These are phyloP conservation scores for Eucalyptus victrix DNA, from an alignment of 345 rosid genomes.

Conservation along the genomic window DNA sequence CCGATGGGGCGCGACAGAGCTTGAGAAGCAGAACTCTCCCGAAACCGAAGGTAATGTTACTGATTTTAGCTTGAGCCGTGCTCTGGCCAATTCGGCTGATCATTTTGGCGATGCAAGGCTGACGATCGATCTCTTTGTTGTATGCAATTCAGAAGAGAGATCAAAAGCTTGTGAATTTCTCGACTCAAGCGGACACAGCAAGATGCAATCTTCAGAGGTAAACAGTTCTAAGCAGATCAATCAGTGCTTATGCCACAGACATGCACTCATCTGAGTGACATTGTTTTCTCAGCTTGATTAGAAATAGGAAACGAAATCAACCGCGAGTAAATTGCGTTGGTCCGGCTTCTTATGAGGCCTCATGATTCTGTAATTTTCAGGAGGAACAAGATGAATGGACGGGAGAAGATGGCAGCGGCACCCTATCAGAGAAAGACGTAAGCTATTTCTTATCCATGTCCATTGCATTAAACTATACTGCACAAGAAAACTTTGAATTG, in stretches of 20 bases:
- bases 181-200: neutral
- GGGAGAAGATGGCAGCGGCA: neutral
- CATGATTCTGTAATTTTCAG: neutral
- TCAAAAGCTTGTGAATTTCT: neutral
- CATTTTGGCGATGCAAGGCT: neutral
- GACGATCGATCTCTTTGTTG: neutral
- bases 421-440: neutral
- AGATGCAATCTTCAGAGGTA: neutral
- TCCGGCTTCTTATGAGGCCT: neutral
- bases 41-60: slow-evolving; percentile 13
- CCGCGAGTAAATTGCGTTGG: neutral
- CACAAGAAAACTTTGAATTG: neutral
- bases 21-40: neutral
- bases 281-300: neutral
- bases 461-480: neutral
- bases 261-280: neutral
- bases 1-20: neutral
- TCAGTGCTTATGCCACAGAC: neutral
- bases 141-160: neutral
- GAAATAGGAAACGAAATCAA: neutral
- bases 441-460: neutral
- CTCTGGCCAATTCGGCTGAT: neutral
- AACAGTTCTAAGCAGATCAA: neutral
- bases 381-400: neutral
- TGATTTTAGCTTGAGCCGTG: neutral